A percentile compares a stretch with the other conserved stretches of the same genome.
Evolutionary conservation across 257 asterid species (phyloP).

Genomic region (Solanum chmielewskii): DNA sequence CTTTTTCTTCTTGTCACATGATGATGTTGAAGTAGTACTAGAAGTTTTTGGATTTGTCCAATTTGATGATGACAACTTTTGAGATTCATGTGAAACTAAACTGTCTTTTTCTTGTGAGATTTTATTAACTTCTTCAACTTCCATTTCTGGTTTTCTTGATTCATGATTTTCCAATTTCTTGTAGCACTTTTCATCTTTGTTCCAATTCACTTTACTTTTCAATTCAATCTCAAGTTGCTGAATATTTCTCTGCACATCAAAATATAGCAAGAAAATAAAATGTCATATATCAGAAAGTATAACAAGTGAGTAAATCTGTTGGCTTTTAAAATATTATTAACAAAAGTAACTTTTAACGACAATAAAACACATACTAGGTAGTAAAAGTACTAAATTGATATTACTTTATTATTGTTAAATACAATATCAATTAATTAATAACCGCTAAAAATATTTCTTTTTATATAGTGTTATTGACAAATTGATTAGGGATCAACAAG

Average conservation of each 20-base stretch:
- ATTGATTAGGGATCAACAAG: background rate
- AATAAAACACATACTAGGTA: no score
- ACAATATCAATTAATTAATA: no score
- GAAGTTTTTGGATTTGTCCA: background rate
- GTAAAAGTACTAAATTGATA: no score
- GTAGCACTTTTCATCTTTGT: background rate
- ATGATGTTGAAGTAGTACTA: background rate
- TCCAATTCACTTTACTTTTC: background rate
- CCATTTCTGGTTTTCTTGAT: background rate
- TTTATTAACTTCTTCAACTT: background rate
- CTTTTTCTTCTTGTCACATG: background rate
- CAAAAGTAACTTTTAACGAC: no score
- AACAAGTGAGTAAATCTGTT: background rate
- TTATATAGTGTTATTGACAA: no score
- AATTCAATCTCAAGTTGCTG: slow-evolving; percentile 1
- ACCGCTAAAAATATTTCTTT: no score
- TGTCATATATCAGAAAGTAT: background rate
- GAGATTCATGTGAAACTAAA: background rate
- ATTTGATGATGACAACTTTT: background rate
- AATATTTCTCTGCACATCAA: background rate
- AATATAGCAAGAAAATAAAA: background rate
- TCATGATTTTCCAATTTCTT: background rate
- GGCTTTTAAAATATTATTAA: background rate
- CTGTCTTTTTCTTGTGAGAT: background rate
- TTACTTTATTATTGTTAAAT: no score